A percentile compares a stretch with the other conserved stretches of the same genome.
phyloP scores from a whole-genome alignment of 2,329 filamentous ascomycete species.

The Gyromitra esculenta region DNA sequence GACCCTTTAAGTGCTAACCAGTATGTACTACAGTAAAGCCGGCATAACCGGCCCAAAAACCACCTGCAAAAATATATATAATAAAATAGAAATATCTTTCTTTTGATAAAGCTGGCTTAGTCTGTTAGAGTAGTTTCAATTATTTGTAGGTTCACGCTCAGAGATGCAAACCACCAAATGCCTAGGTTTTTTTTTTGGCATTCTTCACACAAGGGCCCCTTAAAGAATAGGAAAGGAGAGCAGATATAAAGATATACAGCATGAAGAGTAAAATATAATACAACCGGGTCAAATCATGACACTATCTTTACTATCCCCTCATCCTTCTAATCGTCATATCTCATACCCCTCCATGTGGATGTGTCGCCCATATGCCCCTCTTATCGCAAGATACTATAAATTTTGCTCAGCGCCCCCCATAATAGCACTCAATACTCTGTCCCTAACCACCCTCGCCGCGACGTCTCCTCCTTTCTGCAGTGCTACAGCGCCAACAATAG shows the following conservation, averaged over 20 bases:
- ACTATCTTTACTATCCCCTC: neutral
- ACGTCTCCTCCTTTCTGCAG: conserved; percentile 84
- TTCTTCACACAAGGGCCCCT: neutral
- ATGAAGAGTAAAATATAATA: conserved; percentile 46
- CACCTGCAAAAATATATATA: neutral
- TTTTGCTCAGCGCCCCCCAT: neutral
- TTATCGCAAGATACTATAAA: neutral
- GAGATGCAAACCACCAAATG: neutral
- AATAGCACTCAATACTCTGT: conserved; percentile 36
- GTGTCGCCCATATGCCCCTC: neutral
- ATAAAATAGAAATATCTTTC: neutral
- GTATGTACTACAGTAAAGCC: conserved; percentile 3
- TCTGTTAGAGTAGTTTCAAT: neutral
- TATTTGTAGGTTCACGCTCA: neutral
- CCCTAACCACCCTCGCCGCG: conserved; percentile 73
- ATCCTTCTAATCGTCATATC: neutral
- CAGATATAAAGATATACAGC: conserved; percentile 41
- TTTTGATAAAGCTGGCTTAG: neutral
- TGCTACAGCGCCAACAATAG: conserved; percentile 88
- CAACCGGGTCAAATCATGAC: conserved; percentile 28
- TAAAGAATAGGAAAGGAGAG: neutral
- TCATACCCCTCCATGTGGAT: neutral
- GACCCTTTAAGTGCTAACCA: neutral
- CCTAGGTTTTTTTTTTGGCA: neutral
- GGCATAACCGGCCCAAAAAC: neutral